Base-by-base conservation (phyloP, 2,329 filamentous ascomycete genomes). In the Aureobasidium pullulans region DNA sequence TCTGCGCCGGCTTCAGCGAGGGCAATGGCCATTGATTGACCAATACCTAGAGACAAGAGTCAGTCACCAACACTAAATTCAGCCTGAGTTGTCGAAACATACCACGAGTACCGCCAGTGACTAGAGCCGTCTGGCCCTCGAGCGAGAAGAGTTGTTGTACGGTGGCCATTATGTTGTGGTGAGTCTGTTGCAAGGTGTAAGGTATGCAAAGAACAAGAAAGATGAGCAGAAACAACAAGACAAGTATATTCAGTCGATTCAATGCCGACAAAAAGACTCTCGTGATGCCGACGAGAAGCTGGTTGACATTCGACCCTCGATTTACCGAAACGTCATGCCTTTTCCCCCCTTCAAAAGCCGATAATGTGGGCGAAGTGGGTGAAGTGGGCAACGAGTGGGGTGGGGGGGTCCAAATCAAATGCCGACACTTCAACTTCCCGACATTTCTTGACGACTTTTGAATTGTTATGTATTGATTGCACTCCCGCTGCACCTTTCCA, bases 1-100 rank as follows among this genome's bases (percentile, higher is more conserved):
- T 80, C 76, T 65, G 77, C 77, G 53, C 77, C 77, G 53, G 77
- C 76, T 71, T 79, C 76, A 54, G 77, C 77, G 47, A 80, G 69
- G 40, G 77, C 77, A 19, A 80, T 62, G 29, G 77, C 76, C 77
- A 80, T 80, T 13, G 76, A 66, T 65, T 79, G 77, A 16, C 77
- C 77, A 46, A 80, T 79, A 13, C 77, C 77, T 54, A 9, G n/a
- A n/a, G 23, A 9, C 6, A 4, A 6, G 6, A 10, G 37, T 54
- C 11, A 54, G 37, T 43, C 2, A 42, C 39, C 5, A n/a, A 23
- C 2, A 13, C 13, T 32, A 7, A 0, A 32, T 8, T 3, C 4
- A 5, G 3, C 19, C n/a, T 16, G 76, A 79, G 79, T 9, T 75
- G 66, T 64, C 77, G 76, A 19, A 76, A 77, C 49, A 79, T 79